Percentiles rank a stretch among this genome's conserved stretches.
These are phyloP conservation scores for Trametes elegans DNA, from an alignment of 768 basidiomycete species.

Conservation along the genomic window DNA sequence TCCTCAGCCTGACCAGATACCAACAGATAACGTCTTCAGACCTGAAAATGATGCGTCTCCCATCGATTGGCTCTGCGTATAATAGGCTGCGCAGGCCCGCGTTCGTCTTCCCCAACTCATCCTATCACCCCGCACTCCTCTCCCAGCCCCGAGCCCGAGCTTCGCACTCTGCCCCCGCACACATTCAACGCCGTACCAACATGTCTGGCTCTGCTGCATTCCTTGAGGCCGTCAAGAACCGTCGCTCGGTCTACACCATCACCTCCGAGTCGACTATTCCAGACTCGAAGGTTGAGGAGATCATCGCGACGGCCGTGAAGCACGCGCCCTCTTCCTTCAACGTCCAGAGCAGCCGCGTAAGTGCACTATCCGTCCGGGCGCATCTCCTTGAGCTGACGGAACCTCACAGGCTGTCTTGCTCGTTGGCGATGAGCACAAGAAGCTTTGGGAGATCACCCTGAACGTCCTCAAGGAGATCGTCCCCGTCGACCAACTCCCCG, in stretches of 20 bases:
- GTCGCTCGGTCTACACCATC: constrained; percentile 23
- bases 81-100: neutral
- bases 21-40: constrained; percentile 1
- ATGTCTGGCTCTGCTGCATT: constrained; percentile 18
- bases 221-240: constrained; percentile 22
- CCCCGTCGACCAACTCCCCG: constrained; percentile 18
- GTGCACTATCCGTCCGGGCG: neutral
- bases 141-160: neutral
- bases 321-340: constrained; percentile 25
- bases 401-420: constrained; percentile 20
- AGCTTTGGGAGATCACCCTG: constrained; percentile 23
- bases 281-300: constrained; percentile 23
- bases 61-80: constrained; percentile 6
- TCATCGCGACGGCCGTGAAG: constrained; percentile 18
- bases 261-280: constrained; percentile 20
- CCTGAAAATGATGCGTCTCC: neutral
- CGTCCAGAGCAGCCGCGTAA: constrained; percentile 21
- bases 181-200: constrained; percentile 2
- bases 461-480: constrained; percentile 21
- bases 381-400: neutral
- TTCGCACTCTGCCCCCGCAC: neutral
- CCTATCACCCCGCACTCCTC: neutral
- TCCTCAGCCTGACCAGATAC: too few relatives aligned
- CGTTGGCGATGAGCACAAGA: constrained; percentile 23
- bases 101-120: neutral